Conservation (phyloP, 768 basidiomycete genomes). For the Pholiota conissans region DNA sequence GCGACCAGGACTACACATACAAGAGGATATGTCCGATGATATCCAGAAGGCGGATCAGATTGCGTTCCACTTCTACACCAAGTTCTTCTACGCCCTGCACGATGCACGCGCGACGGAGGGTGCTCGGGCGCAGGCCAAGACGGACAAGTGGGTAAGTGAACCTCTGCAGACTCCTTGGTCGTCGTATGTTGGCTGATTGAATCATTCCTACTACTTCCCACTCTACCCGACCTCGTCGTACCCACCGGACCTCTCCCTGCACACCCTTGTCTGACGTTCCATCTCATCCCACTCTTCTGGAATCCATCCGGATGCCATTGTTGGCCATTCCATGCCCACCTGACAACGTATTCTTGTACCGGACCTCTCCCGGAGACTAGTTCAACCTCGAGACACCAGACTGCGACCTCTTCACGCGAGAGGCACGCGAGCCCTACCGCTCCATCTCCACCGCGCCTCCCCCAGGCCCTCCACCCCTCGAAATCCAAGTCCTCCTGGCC, state of each 20-base stretch:
- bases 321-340: background rate
- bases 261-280: background rate
- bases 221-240: background rate
- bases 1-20: background rate
- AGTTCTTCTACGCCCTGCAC: conserved; percentile 75
- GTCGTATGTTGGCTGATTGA: background rate
- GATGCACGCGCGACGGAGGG: conserved; percentile 68
- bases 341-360: too few relatives aligned
- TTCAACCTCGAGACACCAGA: conserved; percentile 84
- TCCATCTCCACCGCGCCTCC: conserved; percentile 47
- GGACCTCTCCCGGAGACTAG: conserved; percentile 31
- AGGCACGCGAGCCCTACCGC: conserved; percentile 59
- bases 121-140: conserved; percentile 41
- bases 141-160: conserved; percentile 79
- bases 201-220: background rate
- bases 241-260: background rate
- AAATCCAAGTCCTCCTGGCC: conserved; percentile 68
- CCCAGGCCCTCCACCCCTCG: conserved; percentile 45
- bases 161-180: background rate
- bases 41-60: conserved; percentile 80
- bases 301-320: background rate
- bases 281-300: background rate
- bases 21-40: conserved; percentile 38
- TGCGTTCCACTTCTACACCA: conserved; percentile 79
- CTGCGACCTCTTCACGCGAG: conserved; percentile 63